Evolutionary conservation across 352 stramenopile species (phyloP), one percentile per base, ranked within the genome.

Genomic region (Phytophthora ramorum): DNA sequence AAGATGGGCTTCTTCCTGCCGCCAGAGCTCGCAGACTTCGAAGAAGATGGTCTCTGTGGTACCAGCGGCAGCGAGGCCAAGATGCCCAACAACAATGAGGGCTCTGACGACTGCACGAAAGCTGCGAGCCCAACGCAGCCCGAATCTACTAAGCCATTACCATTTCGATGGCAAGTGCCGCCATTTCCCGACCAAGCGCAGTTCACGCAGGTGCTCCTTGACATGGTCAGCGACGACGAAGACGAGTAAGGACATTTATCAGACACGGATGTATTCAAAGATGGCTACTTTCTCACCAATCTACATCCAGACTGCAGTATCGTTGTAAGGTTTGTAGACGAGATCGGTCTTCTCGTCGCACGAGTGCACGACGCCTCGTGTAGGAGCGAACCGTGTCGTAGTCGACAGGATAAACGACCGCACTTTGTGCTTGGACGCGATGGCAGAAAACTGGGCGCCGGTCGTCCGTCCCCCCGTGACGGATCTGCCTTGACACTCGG

Each of bases 1-100:
- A 66, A 57, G 17, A 58, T 58, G 17, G 40, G 50, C 9, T 63
- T 54, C 26, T 75, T 66, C 20, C 47, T 82, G 1, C 57, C 63
- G 6, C 77, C 78, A 7, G 81, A 90, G 40, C 66, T 89, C 2
- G 78, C 79, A 16, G 82, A 84, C 46, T 89, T 89, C 20, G 79
- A 89, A 63, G 82, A 91, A 54, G 79, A 87, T 9, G 82, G 79
- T 3, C 51, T 90, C 17, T 64, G 47, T 14, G 51, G 34, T 19
- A 45, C n/a, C 14, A 24, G 20, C 4, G 35, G 17, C 16, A 41
- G 35, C 17, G 38, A 22, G 13, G 13, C 19, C 12, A 43, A 48
- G 0, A 28, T 35, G 28, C 5, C 28, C 1, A 28, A 43, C 16
- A 56, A 28, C 19, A 34, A 34, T 4, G 26, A 52, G 7, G n/a